Conservation (phyloP, 768 basidiomycete species). For the Podaxis pistillaris region DNA sequence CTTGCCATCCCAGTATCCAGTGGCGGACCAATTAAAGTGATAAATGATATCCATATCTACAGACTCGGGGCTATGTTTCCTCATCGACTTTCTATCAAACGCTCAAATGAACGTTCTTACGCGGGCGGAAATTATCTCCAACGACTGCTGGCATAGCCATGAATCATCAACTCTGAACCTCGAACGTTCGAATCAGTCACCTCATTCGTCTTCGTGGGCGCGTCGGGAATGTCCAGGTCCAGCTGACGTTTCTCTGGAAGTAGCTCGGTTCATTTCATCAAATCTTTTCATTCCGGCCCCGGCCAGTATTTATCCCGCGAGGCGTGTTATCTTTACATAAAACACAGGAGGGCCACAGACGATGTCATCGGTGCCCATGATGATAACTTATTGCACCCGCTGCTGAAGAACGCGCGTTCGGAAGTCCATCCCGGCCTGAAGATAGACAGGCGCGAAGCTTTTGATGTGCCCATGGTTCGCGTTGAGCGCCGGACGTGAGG, state of each 20-base stretch:
- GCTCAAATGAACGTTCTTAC: background rate
- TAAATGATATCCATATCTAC: background rate
- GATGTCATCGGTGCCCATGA: background rate
- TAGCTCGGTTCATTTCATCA: background rate
- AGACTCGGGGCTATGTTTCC: background rate
- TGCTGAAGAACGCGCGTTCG: background rate
- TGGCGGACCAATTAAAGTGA: background rate
- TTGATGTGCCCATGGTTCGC: background rate
- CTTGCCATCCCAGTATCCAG: background rate
- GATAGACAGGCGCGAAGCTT: background rate
- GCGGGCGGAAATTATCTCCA: constrained; percentile 2
- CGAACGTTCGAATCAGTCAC: background rate
- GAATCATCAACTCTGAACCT: background rate
- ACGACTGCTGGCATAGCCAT: background rate
- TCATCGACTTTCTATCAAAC: background rate
- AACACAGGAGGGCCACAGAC: background rate
- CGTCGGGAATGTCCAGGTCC: background rate
- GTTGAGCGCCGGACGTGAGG: background rate
- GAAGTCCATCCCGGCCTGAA: background rate
- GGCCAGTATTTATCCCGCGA: background rate
- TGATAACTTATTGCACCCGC: background rate
- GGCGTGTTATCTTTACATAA: constrained; percentile 4
- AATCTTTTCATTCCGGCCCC: background rate
- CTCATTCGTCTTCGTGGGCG: background rate
- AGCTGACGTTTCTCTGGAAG: background rate